Conservation (phyloP, 1,284 basidiomycete genomes). For the Fomitopsis pinicola region DNA sequence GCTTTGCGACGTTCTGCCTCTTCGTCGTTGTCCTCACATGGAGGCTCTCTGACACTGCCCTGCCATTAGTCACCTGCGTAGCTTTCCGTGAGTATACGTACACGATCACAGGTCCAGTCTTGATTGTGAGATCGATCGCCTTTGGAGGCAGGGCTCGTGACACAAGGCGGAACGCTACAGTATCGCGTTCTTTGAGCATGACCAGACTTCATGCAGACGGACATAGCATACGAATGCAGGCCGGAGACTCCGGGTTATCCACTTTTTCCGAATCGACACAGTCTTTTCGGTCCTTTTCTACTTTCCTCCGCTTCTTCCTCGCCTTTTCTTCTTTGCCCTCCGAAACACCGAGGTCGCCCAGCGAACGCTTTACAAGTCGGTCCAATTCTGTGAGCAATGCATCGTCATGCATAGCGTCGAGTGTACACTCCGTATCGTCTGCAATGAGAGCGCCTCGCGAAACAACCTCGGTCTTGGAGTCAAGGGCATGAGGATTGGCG, state of each 20-base stretch:
- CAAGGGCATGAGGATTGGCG: slow-evolving; percentile 24
- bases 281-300: not conserved
- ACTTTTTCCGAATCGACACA: not conserved
- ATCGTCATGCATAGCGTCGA: slow-evolving; percentile 4
- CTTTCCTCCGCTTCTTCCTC: slow-evolving; percentile 11
- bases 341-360: slow-evolving; percentile 14
- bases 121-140: slow-evolving; percentile 22
- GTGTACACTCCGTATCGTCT: slow-evolving; percentile 2
- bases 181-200: not conserved
- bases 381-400: slow-evolving; percentile 21
- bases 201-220: not conserved
- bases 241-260: not conserved
- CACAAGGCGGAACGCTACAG: slow-evolving; percentile 29
- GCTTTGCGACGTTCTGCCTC: slow-evolving; percentile 23
- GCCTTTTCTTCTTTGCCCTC: slow-evolving; percentile 4
- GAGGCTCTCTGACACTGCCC: slow-evolving; percentile 23
- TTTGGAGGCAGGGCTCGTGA: slow-evolving; percentile 22
- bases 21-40: slow-evolving; percentile 26
- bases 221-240: not conserved
- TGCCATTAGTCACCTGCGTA: not conserved
- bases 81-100: slow-evolving; percentile 8
- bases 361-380: slow-evolving; percentile 23
- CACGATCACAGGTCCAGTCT: slow-evolving; percentile 21
- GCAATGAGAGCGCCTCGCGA: slow-evolving; percentile 25
- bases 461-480: slow-evolving; percentile 16